Evolutionary conservation across 2,329 filamentous ascomycete genomes (phyloP), one percentile per base, ranked within the genome.

Genomic region (Cladosporium colombiae): DNA sequence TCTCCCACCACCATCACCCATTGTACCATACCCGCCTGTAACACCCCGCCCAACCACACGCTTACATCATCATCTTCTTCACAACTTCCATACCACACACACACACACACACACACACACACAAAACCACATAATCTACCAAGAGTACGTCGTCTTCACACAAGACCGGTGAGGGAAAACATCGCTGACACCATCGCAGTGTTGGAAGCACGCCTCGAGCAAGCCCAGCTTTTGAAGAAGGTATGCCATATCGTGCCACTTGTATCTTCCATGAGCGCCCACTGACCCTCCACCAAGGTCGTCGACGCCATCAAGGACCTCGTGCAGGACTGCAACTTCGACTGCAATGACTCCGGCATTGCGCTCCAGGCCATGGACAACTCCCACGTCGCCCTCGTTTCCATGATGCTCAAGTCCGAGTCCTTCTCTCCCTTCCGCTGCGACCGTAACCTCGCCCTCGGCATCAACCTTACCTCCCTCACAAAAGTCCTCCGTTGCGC

Each of bases 321-420:
- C 61, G 95, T 99, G 63, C 95, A 98, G 82, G 95, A 99, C 83
- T 99, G 95, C 89, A 99, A 99, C 84, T 99, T 99, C 83, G 95
- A 99, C 86, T 99, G 96, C 90, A 99, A 98, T 90, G 96, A 99
- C 86, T 94, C 92, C 64, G 95, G 95, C 69, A 95, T 99, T 76
- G 93, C 94, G 61, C 91, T 99, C 65, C 95, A 99, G 82, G 95
- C 95, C 76, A 99, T 99, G 96, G 95, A 99, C 85, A 99, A 98
- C 88, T 98, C 93, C 60, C 95, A 99, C 82, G 95, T 99, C 74
- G 95, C 95, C 69, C 91, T 99, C 64, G 95, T 99, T 63, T 97
- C 95, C 71, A 99, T 99, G 95, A 89, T 96, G 86, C 91, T 99
- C 79, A 95, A 95, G 83, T 91, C 94, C 68, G 95, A 98, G 79